phyloP scores from a whole-genome alignment of 257 asterid species.

The Ilex asprella region DNA sequence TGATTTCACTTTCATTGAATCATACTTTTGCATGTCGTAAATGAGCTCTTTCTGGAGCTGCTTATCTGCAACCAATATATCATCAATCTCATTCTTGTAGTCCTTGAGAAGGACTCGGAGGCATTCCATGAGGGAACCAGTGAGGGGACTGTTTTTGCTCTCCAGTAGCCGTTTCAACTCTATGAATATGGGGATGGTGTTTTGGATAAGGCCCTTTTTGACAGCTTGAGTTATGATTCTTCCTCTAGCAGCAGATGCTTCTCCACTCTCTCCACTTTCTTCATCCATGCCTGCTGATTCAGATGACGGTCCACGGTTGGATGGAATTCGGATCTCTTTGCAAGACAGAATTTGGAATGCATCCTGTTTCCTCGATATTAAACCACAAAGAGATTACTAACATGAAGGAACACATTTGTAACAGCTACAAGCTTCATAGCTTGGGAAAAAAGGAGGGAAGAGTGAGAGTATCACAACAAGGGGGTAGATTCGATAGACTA shows the following conservation, averaged over 20 bases:
- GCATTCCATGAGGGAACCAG: slow-evolving; percentile 93
- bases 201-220: slow-evolving; percentile 78
- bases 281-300: slow-evolving; percentile 63
- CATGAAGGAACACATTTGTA: background rate
- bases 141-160: slow-evolving; percentile 79
- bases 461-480: no score
- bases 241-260: slow-evolving; percentile 46
- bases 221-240: slow-evolving; percentile 79
- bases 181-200: slow-evolving; percentile 85
- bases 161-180: slow-evolving; percentile 80
- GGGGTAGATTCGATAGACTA: no score
- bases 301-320: slow-evolving; percentile 50
- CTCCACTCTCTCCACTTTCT: slow-evolving; percentile 44
- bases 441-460: background rate
- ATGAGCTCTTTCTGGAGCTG: slow-evolving; percentile 90
- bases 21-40: slow-evolving; percentile 81
- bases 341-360: slow-evolving; percentile 75
- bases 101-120: slow-evolving; percentile 84
- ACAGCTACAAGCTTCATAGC: slow-evolving; percentile 1
- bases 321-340: slow-evolving; percentile 77
- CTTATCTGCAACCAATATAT: slow-evolving; percentile 65
- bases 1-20: slow-evolving; percentile 51
- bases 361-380: slow-evolving; percentile 40
- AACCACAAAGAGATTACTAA: background rate
- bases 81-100: slow-evolving; percentile 89